Conservation (phyloP, 306 rosid genomes). For the Spatholobus suberectus region DNA sequence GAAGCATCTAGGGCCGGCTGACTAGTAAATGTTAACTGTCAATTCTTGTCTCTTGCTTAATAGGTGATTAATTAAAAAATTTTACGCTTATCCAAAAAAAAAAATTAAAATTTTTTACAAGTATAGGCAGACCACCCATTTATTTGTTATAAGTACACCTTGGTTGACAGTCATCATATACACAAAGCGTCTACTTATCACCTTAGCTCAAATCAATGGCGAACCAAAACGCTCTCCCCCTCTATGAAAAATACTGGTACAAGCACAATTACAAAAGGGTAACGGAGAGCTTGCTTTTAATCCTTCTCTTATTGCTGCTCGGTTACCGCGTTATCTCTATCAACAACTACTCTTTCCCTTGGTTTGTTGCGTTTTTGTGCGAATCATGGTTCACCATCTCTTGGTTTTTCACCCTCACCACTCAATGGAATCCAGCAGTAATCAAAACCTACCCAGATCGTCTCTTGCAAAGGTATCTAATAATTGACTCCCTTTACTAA, state of each 20-base stretch:
- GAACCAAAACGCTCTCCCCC: constrained; percentile 26
- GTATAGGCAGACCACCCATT: background rate
- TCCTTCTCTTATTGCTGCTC: constrained; percentile 52
- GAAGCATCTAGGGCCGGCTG: too few species aligned
- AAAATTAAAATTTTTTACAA: too few species aligned
- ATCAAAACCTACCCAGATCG: constrained; percentile 56
- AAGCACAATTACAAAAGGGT: constrained; percentile 33
- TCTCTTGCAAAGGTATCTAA: constrained; percentile 52
- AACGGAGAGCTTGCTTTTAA: constrained; percentile 35
- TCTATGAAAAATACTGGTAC: constrained; percentile 46
- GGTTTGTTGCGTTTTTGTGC: constrained; percentile 61
- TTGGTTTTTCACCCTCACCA: constrained; percentile 45
- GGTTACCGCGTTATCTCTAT: constrained; percentile 48
- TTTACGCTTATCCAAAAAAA: too few species aligned
- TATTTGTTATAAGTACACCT: background rate
- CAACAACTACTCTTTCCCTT: constrained; percentile 48
- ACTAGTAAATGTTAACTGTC: too few species aligned
- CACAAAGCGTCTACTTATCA: background rate
- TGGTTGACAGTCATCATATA: background rate
- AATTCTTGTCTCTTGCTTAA: too few species aligned
- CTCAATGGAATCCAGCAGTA: constrained; percentile 53
- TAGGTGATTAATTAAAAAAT: too few species aligned
- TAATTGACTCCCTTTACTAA: background rate
- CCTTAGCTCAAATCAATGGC: constrained; percentile 38
- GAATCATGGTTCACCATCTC: constrained; percentile 62